Evolutionary conservation across 1,139 yeast species (phyloP), one percentile per base, ranked within the genome.

Genomic region (Geotrichum histeridarum): DNA sequence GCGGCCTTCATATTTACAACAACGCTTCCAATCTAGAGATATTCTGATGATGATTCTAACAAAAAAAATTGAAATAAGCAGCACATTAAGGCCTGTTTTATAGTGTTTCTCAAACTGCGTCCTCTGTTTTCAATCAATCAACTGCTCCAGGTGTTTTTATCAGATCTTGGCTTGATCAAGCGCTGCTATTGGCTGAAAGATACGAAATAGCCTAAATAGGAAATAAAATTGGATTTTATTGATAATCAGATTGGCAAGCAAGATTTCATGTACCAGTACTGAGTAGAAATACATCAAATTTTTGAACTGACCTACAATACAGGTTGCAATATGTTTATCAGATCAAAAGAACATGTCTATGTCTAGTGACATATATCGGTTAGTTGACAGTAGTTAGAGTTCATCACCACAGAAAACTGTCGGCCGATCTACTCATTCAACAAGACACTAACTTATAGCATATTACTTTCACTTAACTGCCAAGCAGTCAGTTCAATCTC

Each of bases 1-100:
- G 55, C 46, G 37, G 51, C 33, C 51, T 52, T 48, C 57, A 55
- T 55, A 33, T 8, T 15, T 31, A 43, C 15, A 48, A 17, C 17
- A 30, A 17, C n/a, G n/a, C 14, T 33, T 22, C 27, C 27, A 22
- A 14, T 4, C 8, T 9, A 17, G 31, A 12, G 15, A 33, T 27
- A 11, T 15, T 4, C n/a, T 32, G 36, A 46, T 33, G 35, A 41
- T 18, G 33, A 12, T 11, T 41, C 38, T 31, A 15, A n/a, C 9
- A 8, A 35, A 17, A 31, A 38, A 17, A 9, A 12, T 6, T 9
- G n/a, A 33, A 35, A 30, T 17, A 27, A 33, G 14, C n/a, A 15
- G 32, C 15, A 15, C 15, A 31, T 31, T 17, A 33, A 5, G 35
- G 37, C 14, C 12, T 14, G 14, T 14, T 41, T 39, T 48, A 48